phyloP scores from a whole-genome alignment of 1,284 basidiomycete species.

The Porogramme epimiltina region DNA sequence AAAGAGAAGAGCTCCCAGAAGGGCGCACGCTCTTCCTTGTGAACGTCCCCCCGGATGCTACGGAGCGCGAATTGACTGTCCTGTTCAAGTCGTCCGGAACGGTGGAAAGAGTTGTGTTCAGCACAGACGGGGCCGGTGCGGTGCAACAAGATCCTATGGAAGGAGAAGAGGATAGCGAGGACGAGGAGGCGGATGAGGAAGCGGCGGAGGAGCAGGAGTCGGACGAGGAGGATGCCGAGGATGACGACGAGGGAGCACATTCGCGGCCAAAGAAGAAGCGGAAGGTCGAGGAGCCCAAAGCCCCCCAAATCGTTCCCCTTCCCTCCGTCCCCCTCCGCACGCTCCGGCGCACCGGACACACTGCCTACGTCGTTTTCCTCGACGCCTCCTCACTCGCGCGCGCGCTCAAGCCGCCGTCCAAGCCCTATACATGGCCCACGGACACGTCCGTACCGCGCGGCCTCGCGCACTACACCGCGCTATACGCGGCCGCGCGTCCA shows the following conservation, averaged over 20 bases:
- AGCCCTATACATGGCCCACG: conserved; percentile 59
- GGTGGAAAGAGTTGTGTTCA: conserved; percentile 74
- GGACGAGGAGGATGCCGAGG: conserved; percentile 27
- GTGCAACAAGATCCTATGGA: conserved; percentile 33
- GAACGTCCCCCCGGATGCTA: conserved; percentile 85
- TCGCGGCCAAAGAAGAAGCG: conserved; percentile 49
- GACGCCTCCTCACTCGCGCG: conserved; percentile 72
- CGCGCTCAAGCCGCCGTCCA: conserved; percentile 50
- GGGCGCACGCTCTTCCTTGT: conserved; percentile 84
- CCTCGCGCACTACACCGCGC: conserved; percentile 66
- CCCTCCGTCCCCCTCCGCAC: conserved; percentile 54
- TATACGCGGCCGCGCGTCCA: conserved; percentile 69
- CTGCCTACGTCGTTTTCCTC: conserved; percentile 79
- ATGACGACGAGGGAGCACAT: conserved; percentile 33
- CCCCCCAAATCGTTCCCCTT: conserved; percentile 59
- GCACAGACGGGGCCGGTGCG: conserved; percentile 36
- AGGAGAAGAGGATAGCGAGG: conserved; percentile 37
- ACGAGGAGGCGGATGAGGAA: conserved; percentile 37
- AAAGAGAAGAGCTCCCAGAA: conserved; percentile 48
- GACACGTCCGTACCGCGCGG: conserved; percentile 56
- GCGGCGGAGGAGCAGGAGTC: conserved; percentile 37
- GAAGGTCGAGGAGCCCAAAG: conserved; percentile 32
- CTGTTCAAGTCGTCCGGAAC: conserved; percentile 78
- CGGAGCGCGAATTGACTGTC: conserved; percentile 71
- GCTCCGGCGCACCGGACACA: conserved; percentile 63